A percentile compares a stretch with the other conserved stretches of the same genome.
These are phyloP conservation scores for Trifolium pratense DNA, from an alignment of 306 rosid species.

Conservation along the genomic window DNA sequence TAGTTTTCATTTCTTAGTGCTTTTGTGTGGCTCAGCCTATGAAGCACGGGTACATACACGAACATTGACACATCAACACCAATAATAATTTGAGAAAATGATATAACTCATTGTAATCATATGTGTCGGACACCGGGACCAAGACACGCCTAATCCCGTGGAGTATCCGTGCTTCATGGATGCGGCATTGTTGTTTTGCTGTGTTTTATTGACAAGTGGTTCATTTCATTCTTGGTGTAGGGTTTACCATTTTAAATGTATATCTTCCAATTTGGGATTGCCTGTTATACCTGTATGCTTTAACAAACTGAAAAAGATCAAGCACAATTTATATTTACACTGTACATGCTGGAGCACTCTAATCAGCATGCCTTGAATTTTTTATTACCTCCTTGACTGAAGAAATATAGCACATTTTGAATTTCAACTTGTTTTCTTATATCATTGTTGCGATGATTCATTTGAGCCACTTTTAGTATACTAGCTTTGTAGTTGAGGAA, in stretches of 20 bases:
- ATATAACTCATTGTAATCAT: no score
- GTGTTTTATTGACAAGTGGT: conserved; percentile 3
- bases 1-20: conserved; percentile 28
- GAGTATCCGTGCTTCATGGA: not conserved
- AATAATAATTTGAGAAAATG: no score
- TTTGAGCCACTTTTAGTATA: conserved; percentile 8
- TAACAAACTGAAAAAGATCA: conserved; percentile 6
- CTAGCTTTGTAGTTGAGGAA: not conserved
- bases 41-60: no score
- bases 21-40: not conserved
- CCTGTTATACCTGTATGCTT: not conserved
- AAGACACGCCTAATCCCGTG: no score
- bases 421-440: conserved; percentile 25
- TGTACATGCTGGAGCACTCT: not conserved
- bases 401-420: not conserved
- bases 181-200: conserved; percentile 15
- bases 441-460: conserved; percentile 20
- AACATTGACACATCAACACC: no score
- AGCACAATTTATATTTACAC: conserved; percentile 6
- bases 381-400: conserved; percentile 1
- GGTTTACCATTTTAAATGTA: conserved; percentile 26
- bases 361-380: conserved; percentile 15
- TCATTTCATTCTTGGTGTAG: conserved; percentile 19
- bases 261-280: conserved; percentile 13
- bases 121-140: no score